phyloP scores from a whole-genome alignment of 2,329 filamentous ascomycete species.

The Penicillium hordei region DNA sequence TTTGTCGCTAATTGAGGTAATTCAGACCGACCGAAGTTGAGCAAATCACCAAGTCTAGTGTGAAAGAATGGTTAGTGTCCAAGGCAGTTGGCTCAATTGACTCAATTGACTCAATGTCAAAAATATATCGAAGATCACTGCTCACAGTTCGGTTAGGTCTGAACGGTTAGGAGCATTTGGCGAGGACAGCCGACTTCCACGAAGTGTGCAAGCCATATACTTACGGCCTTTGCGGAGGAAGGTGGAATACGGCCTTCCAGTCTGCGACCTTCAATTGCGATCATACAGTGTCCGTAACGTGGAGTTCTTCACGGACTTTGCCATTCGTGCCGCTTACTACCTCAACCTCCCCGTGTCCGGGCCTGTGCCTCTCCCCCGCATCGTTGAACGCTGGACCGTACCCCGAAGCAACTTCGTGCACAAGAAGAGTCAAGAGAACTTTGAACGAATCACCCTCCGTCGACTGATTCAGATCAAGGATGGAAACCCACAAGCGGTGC shows the following conservation, averaged over 20 bases:
- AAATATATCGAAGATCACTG: neutral
- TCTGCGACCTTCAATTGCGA: constrained; percentile 87
- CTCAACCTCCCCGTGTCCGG: constrained; percentile 82
- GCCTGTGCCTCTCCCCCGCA: constrained; percentile 79
- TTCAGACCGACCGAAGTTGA: constrained; percentile 17
- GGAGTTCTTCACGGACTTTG: constrained; percentile 93
- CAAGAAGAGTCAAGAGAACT: constrained; percentile 98
- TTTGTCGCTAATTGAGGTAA: constrained; percentile 6
- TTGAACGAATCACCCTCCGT: constrained; percentile 83
- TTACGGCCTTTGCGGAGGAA: constrained; percentile 77
- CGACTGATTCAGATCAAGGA: constrained; percentile 90
- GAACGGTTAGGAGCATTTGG: constrained; percentile 38
- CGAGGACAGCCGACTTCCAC: constrained; percentile 61
- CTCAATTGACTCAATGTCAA: neutral
- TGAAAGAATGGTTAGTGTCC: constrained; percentile 34
- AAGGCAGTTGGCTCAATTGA: neutral
- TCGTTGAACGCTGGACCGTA: constrained; percentile 92
- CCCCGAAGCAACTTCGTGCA: constrained; percentile 85
- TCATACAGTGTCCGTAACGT: constrained; percentile 88
- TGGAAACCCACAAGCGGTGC: constrained; percentile 82
- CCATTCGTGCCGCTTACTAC: constrained; percentile 91
- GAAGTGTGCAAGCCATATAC: constrained; percentile 81
- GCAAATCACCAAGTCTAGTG: constrained; percentile 14
- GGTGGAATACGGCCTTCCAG: constrained; percentile 73
- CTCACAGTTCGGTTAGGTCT: constrained; percentile 30